These are phyloP conservation scores for Aureobasidium namibiae DNA, from an alignment of 2,329 filamentous ascomycete genomes.

Conservation along the genomic window DNA sequence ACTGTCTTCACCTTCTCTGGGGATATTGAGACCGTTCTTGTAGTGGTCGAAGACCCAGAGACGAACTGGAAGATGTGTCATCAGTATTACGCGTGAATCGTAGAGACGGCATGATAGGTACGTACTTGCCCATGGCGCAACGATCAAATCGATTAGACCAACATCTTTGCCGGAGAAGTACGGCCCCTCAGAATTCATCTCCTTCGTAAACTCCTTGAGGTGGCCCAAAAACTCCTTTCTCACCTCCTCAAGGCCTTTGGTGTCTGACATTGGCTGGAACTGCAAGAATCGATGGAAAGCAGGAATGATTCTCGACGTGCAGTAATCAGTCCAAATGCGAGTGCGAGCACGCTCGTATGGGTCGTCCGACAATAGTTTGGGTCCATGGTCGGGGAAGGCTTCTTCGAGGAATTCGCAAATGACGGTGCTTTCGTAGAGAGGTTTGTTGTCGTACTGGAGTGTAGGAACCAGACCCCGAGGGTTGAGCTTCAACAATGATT, in stretches of 20 bases:
- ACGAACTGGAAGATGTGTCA: conserved; percentile 29
- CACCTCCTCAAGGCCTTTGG: conserved; percentile 39
- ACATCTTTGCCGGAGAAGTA: conserved; percentile 60
- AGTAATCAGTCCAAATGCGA: conserved; percentile 67
- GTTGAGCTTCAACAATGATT: conserved; percentile 61
- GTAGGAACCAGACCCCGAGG: conserved; percentile 70
- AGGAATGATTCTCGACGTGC: conserved; percentile 58
- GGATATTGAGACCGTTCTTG: conserved; percentile 51
- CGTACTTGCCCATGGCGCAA: conserved; percentile 60
- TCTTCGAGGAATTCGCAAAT: conserved; percentile 72
- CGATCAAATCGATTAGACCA: conserved; percentile 60
- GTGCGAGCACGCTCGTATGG: conserved; percentile 58
- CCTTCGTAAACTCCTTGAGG: conserved; percentile 51
- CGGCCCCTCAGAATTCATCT: conserved; percentile 55
- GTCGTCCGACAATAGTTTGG: conserved; percentile 49
- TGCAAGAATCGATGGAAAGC: conserved; percentile 57
- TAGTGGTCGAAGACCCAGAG: conserved; percentile 69
- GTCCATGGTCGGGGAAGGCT: conserved; percentile 47
- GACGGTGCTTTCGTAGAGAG: conserved; percentile 64
- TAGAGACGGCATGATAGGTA: background rate
- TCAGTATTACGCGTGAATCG: background rate
- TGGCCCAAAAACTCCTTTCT: conserved; percentile 50
- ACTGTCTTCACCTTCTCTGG: conserved; percentile 45
- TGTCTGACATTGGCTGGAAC: conserved; percentile 34
- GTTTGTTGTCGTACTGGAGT: conserved; percentile 47